Conservation (phyloP, 345 rosid species). For the Euphorbia pulcherrima region DNA sequence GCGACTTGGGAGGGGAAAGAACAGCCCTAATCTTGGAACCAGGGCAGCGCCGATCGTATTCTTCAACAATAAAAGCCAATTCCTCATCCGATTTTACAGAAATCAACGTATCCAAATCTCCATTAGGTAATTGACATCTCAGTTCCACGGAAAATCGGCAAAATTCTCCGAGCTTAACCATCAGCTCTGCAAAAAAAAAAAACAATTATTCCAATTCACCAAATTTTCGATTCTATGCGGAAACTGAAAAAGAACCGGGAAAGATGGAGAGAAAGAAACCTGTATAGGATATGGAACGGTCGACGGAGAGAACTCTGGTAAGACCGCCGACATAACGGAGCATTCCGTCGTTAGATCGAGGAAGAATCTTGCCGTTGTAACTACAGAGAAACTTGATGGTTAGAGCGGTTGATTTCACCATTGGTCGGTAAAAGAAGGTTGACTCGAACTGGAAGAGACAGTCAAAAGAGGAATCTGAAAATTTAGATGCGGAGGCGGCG, state of each 20-base stretch:
- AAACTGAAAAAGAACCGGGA: background rate
- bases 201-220: too few relatives aligned
- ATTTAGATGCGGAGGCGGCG: background rate
- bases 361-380: constrained; percentile 69
- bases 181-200: constrained; percentile 35
- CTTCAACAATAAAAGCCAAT: constrained; percentile 37
- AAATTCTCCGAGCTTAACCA: constrained; percentile 58
- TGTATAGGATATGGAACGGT: constrained; percentile 53
- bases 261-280: constrained; percentile 35
- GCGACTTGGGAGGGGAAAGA: constrained; percentile 29
- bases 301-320: constrained; percentile 74
- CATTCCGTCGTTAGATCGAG: constrained; percentile 63
- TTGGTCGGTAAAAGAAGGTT: background rate
- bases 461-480: accelerated
- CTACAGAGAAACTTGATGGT: constrained; percentile 75
- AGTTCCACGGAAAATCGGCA: constrained; percentile 53
- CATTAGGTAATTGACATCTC: constrained; percentile 69
- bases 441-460: background rate
- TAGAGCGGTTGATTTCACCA: constrained; percentile 16
- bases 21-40: constrained; percentile 30
- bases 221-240: background rate
- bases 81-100: constrained; percentile 80
- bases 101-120: constrained; percentile 73
- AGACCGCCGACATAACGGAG: constrained; percentile 83
- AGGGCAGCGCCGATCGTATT: constrained; percentile 16